Evolutionary conservation across 192 early-diverging fungal species (phyloP), one percentile per base, ranked within the genome.

Genomic region (Entophlyctis helioformis): DNA sequence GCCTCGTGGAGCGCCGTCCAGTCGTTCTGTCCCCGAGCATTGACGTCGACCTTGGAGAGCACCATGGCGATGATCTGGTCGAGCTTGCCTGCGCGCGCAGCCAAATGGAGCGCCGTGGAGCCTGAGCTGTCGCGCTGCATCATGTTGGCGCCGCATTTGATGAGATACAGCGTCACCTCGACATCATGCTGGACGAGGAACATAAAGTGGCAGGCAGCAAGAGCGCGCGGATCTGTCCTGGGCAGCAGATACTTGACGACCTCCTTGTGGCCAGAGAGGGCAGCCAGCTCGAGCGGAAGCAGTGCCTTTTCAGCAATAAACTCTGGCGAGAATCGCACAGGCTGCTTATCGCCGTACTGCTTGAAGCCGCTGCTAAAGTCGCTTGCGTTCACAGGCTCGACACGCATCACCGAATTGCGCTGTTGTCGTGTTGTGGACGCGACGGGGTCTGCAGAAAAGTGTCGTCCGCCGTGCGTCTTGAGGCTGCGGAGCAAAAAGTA

Each of bases 1-100:
- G 67, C 64, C 50, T 69, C 67, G 29, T 69, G 67, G 10, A 69
- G 44, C 16, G 60, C 32, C 1, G 67, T 66, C 67, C 67, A 67
- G 25, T 48, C 57, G 38, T 59, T 62, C 23, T 57, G 40, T 0
- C 63, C 62, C 31, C 32, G 44, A 2, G 15, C 18, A 41, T 69
- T 64, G 9, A 69, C 36, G 40, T 59, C 53, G 16, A 53, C 62
- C 32, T 37, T 49, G 36, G 12, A 25, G 16, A 57, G 52, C 26
- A 64, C 28, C 9, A 59, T 44, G 2, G 55, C 55, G 20, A 68
- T 55, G 5, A 57, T 55, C 10, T 59, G 18, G 13, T 67, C 56
- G 35, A 69, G 37, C 35, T 56, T 51, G 12, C 67, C 67, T 16
- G 36, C 21, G 23, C 67, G 24, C n/a, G 43, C 50, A 6, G 58